Evolutionary conservation across 441 rosid species (phyloP).

Genomic region (Jatropha podagrica): DNA sequence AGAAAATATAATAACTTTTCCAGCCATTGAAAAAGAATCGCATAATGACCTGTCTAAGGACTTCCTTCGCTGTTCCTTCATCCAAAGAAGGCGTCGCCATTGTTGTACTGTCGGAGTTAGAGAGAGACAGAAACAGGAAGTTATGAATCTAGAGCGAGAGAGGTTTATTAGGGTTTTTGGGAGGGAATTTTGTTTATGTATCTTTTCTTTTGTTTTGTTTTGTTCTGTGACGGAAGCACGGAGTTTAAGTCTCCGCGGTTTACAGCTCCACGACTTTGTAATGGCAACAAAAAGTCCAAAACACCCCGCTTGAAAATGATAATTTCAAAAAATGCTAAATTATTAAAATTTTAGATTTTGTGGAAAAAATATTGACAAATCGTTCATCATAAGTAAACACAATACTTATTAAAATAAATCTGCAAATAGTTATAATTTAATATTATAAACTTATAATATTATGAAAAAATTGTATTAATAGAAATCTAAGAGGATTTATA

Average conservation of each 20-base stretch:
- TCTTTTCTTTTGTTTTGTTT: too few relatives aligned
- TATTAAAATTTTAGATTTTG: too few relatives aligned
- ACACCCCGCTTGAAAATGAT: background rate
- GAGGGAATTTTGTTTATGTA: background rate
- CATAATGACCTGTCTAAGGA: slow-evolving; percentile 71
- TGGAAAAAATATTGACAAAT: too few relatives aligned
- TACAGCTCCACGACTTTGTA: background rate
- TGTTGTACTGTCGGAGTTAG: slow-evolving; percentile 11
- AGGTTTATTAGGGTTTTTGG: slow-evolving; percentile 15
- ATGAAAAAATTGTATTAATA: too few relatives aligned
- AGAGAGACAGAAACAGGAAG: background rate
- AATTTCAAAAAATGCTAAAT: background rate
- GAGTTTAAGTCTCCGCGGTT: background rate
- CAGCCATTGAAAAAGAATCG: background rate
- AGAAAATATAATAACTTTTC: background rate
- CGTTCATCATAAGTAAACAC: too few relatives aligned
- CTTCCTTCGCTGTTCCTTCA: slow-evolving; percentile 61
- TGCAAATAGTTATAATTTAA: too few relatives aligned
- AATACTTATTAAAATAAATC: too few relatives aligned
- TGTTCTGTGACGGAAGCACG: background rate
- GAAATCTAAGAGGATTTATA: too few relatives aligned
- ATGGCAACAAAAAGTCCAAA: background rate
- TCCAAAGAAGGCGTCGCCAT: slow-evolving; percentile 70
- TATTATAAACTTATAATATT: too few relatives aligned
- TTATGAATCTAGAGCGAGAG: background rate